These are phyloP conservation scores for Dalbergia cultrata DNA, from an alignment of 306 rosid species.

Conservation along the genomic window DNA sequence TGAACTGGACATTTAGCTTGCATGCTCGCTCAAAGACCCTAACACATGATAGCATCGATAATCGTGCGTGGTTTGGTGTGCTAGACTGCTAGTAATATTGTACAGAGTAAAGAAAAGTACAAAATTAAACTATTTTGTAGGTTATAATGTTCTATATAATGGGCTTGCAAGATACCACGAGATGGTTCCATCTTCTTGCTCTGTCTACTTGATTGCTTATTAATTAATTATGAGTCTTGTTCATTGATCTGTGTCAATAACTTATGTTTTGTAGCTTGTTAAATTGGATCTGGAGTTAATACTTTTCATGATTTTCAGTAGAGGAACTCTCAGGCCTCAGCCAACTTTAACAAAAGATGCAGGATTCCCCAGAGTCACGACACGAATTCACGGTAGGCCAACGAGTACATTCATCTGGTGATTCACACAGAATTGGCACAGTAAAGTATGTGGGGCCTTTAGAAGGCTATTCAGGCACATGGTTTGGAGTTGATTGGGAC, in stretches of 20 bases:
- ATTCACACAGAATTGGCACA: constrained; percentile 75
- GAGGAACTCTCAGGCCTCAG: constrained; percentile 37
- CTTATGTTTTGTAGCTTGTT: constrained; percentile 22
- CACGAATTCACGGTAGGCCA: constrained; percentile 65
- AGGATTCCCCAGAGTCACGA: constrained; percentile 47
- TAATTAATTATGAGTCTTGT: background rate
- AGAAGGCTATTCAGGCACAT: constrained; percentile 72
- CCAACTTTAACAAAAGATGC: constrained; percentile 59
- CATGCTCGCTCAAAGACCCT: background rate
- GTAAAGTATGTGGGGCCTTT: constrained; percentile 80
- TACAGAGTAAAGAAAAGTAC: background rate
- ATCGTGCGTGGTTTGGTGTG: background rate
- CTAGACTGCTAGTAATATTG: background rate
- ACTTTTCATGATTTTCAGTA: background rate
- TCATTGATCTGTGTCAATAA: background rate
- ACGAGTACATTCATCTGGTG: constrained; percentile 72
- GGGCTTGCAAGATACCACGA: background rate
- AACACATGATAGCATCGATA: background rate
- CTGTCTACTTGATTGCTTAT: constrained; percentile 15
- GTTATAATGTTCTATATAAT: background rate
- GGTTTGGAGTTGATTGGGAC: constrained; percentile 98
- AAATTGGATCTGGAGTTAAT: constrained; percentile 9
- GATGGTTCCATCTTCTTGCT: constrained; percentile 16
- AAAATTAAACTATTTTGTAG: background rate
- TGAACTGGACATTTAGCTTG: constrained; percentile 4